A percentile compares a stretch with the other conserved stretches of the same genome.
Evolutionary conservation across 306 rosid species (phyloP).

Genomic region (Ormosia emarginata): DNA sequence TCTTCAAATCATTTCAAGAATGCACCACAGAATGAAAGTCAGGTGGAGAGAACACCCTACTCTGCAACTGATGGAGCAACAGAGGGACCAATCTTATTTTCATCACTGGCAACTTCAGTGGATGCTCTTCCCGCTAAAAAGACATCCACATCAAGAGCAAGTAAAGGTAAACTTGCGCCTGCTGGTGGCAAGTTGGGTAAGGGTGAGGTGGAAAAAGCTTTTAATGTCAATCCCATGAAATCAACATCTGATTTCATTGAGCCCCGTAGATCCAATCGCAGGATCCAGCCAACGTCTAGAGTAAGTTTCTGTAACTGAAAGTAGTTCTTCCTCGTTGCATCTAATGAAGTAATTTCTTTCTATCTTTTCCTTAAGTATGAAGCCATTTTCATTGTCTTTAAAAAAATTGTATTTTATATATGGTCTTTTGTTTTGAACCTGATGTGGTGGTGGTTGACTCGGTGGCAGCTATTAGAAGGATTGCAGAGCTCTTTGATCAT

Average conservation of each 20-base stretch:
- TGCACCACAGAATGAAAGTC: conserved; percentile 44
- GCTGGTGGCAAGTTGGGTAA: conserved; percentile 60
- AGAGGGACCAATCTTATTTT: conserved; percentile 50
- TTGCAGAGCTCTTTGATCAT: conserved; percentile 90
- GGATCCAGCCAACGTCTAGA: conserved; percentile 96
- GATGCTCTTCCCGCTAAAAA: conserved; percentile 50
- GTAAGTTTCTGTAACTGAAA: conserved; percentile 45
- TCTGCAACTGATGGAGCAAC: conserved; percentile 46
- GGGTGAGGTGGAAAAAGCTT: conserved; percentile 56
- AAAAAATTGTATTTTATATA: neutral
- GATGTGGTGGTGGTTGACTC: conserved; percentile 15
- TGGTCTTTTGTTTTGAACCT: conserved; percentile 9
- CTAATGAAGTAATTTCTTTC: neutral
- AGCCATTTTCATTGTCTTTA: neutral
- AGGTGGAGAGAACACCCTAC: conserved; percentile 41
- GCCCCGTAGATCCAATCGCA: conserved; percentile 94
- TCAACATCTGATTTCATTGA: conserved; percentile 59
- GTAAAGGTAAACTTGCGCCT: conserved; percentile 84
- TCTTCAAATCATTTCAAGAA: conserved; percentile 46
- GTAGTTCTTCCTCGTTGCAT: neutral
- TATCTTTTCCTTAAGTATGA: neutral
- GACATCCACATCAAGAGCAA: conserved; percentile 52
- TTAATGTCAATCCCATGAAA: conserved; percentile 41
- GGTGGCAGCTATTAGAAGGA: conserved; percentile 88
- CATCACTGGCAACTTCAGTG: conserved; percentile 47